Evolutionary conservation across 106 monocot species (phyloP).

Genomic region (Narthecium ossifragum): DNA sequence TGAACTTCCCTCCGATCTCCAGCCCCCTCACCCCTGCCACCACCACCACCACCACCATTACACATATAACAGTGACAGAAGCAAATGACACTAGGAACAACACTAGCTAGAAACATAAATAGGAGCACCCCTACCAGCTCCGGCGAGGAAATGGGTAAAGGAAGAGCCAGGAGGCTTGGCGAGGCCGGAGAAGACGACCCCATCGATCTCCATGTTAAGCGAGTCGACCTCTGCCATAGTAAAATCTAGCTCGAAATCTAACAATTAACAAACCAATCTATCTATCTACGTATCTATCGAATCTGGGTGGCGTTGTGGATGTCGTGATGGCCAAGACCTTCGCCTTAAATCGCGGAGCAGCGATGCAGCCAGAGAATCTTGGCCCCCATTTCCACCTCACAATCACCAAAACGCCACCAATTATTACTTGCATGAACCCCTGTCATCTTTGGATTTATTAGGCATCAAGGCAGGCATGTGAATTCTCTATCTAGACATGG

Average conservation of each 20-base stretch:
- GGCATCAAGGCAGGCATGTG: too few relatives aligned
- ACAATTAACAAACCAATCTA: too few relatives aligned
- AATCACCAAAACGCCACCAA: neutral
- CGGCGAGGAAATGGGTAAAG: slow-evolving; percentile 50
- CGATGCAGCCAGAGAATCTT: neutral
- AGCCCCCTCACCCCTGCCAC: slow-evolving; percentile 46
- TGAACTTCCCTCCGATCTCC: slow-evolving; percentile 49
- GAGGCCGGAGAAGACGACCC: slow-evolving; percentile 30
- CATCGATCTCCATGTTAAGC: slow-evolving; percentile 36
- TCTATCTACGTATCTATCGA: too few relatives aligned
- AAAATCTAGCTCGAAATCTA: neutral
- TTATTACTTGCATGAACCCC: neutral
- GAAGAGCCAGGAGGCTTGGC: slow-evolving; percentile 35
- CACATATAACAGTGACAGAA: neutral
- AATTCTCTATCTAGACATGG: too few relatives aligned
- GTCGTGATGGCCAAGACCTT: neutral
- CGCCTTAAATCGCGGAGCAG: neutral
- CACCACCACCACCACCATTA: neutral
- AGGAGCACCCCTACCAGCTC: slow-evolving; percentile 42
- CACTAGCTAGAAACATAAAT: neutral
- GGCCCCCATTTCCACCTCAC: neutral
- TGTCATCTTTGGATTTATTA: neutral
- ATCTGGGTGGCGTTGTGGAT: neutral
- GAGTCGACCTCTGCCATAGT: neutral
- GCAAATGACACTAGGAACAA: neutral